Base-by-base conservation (phyloP, 2,329 filamentous ascomycete species). In the Cyanodermella asteris region DNA sequence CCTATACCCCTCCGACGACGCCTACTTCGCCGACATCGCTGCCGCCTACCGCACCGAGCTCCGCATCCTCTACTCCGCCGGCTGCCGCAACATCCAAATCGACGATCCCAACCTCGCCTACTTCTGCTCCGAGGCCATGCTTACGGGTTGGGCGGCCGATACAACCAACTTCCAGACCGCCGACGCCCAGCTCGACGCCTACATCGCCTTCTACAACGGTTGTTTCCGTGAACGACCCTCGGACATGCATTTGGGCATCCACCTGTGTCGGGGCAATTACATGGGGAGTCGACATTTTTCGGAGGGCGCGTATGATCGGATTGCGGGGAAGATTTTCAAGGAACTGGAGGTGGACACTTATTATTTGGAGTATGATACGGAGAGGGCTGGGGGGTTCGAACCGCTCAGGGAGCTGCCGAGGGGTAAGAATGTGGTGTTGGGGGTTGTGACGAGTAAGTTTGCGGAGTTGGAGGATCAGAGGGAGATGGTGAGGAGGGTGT, bases 121-220 rank as follows among this genome's bases (percentile, higher is more conserved):
- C 45, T 78, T 78, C 47, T 78, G 72, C 49, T 72, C 66, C 12
- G 55, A 72, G 29, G 65, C 69, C 42, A 77, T 77, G 61, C 59
- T 74, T 18, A 50, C 62, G 23, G 72, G 72, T 10, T 78, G 71
- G 64, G 61, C 63, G 27, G 60, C 61, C 9, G 74, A 80, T 42
- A 48, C 59, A 23, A 59, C 68, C 37, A 78, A 81, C 42, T 61
- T 61, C 26, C 64, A 68, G 44, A 63, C 63, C 2, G 63, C 72
- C 5, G 72, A 76, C 23, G 66, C 71, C 35, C 65, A 78, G 22
- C 61, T 82, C 13, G 70, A 77, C 36, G 64, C 70, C 15, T 82
- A 82, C 49, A 73, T 82, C 44, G 56, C 61, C 32, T 64, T 77
- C 35, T 81, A 81, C 56, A 81, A 81, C 44, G 68, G 74, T 45